Evolutionary conservation across 108 stramenopile genomes (phyloP), one percentile per base, ranked within the genome.

Genomic region (Hondaea fermentalgiana): DNA sequence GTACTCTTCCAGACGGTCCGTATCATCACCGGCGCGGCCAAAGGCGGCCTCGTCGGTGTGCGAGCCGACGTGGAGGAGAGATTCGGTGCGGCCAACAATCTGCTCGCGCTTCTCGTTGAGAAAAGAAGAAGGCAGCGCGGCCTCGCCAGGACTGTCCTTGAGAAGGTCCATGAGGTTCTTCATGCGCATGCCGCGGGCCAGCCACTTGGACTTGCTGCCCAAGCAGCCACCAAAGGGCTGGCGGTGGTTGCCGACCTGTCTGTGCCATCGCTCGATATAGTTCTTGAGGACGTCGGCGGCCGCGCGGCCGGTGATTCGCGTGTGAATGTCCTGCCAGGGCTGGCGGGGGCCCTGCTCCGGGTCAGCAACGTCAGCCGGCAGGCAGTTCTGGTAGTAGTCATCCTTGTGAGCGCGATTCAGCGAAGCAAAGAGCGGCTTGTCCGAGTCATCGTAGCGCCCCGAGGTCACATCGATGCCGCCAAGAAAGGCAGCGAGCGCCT

Each of bases 221-320:
- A 12, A 59, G 87, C 57, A 42, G 16, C 23, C 57, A 2, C 14
- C 29, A 21, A 58, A 59, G 16, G 55, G 29, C 28, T 57, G 5
- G 21, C 87, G 25, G 44, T 57, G 87, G 29, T 28, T 42, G 58
- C 87, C 87, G 35, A 59, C 76, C 51, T 87, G 57, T 12, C 5
- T 57, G 87, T 87, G 55, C 87, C 87, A 87, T 6, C 87, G 87
- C 58, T 87, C 57, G 58, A 87, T 87, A 4, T 59, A 87, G 87
- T 87, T 57, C 43, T 58, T 57, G 42, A 59, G 57, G 8, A 59
- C 87, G 43, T 87, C 87, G 1, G 19, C 57, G 12, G 87, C 87
- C 8, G 57, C 55, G 55, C 25, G 57, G 17, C 87, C 87, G 8
- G 29, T 87, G 5, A 87, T 23, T 57, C 87, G 57, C 21, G 42